Base-by-base conservation (phyloP, 768 basidiomycete species). In the Fomitopsis serialis region DNA sequence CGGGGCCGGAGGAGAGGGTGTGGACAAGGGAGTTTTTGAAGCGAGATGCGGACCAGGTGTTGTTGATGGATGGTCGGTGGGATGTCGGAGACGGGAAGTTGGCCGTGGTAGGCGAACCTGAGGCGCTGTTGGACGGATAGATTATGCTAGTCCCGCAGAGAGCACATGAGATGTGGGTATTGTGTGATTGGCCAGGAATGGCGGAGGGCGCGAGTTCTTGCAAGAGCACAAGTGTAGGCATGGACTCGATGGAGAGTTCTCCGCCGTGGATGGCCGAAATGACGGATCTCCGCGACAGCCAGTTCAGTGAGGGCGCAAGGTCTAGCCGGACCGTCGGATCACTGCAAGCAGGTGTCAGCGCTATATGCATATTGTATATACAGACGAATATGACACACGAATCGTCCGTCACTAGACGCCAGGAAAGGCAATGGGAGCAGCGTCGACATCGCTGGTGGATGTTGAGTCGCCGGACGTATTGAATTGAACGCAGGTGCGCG, bases 251-350 rank as follows among this genome's bases (percentile, higher is more conserved):
- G 13, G 79, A 82, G 25, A 99, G 79, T 63, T 94, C 89, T 0
- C 92, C 92, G 9, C 78, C 80, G 58, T 98, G 83, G 54, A 99
- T 89, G 5, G 96, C 96, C 23, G 82, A 71, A 3, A 85, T 77
- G 23, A 98, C 87, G 3, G 85, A 84, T 25, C 93, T 84, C 24
- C 94, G 80, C 15, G 89, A 87, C n/a, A 98, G 76, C 90, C 92
- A 98, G 63, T 91, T 94, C 32, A 99, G 74, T 12, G 93, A 90
- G 0, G 95, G 92, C 0, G 97, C 94, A n/a, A 90, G 73, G 64
- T 98, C 97, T 17, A 99, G 78, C 9, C 97, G 85, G 27, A 97
- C 74, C 0, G 94, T 92, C 0, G 96, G 92, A 61, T 99, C 96
- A 22, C 94, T 92, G 66, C 3, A 54, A 50, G 36, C 2, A n/a